These are phyloP conservation scores for Auxenochlorella pyrenoidosa DNA, from an alignment of 139 green algal genomes.

Conservation along the genomic window DNA sequence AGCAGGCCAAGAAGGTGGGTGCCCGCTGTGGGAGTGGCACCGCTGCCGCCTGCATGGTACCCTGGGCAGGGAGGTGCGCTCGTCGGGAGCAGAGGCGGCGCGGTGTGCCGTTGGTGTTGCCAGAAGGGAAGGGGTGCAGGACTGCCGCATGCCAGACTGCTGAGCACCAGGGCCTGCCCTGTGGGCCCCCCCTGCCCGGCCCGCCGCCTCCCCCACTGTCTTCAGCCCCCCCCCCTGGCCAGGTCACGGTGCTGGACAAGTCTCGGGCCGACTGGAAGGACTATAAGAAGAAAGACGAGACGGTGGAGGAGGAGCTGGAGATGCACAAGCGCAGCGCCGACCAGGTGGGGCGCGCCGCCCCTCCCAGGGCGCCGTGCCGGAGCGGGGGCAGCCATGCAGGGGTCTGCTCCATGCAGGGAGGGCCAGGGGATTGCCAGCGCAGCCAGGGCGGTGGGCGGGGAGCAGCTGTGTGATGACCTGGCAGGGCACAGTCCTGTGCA, in stretches of 20 bases:
- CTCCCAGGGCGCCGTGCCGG: too few relatives aligned
- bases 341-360: too few relatives aligned
- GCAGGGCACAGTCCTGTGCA: not conserved
- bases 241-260: conserved; percentile 93
- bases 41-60: not conserved
- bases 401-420: not conserved
- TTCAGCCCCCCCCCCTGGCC: not conserved
- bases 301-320: conserved; percentile 88
- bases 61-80: not conserved
- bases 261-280: conserved; percentile 84
- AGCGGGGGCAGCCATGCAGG: too few relatives aligned
- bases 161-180: too few relatives aligned
- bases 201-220: too few relatives aligned
- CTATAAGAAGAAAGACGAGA: conserved; percentile 73
- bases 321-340: conserved; percentile 71
- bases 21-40: not conserved
- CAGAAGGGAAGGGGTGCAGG: not conserved
- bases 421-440: not conserved
- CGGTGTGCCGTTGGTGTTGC: too few relatives aligned
- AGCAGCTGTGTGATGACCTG: too few relatives aligned
- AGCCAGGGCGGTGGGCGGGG: not conserved
- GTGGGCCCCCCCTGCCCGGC: too few relatives aligned
- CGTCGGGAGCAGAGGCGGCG: too few relatives aligned
- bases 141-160: too few relatives aligned
- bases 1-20: conserved; percentile 58